Conservation (phyloP, 2,329 filamentous ascomycete genomes). For the Zasmidium cellare region DNA sequence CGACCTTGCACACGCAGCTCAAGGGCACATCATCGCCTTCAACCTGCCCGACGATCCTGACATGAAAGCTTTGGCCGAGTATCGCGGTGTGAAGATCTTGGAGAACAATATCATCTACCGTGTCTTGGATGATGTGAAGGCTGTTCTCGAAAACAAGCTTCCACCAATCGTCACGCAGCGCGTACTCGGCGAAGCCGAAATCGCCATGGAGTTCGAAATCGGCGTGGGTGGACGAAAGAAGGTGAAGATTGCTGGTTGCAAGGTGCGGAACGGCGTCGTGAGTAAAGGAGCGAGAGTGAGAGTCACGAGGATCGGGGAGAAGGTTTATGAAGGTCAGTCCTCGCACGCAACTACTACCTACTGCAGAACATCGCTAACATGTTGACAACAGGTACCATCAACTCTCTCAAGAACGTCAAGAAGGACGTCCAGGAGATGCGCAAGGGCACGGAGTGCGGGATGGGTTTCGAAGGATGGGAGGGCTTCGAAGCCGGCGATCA, state of each 20-base stretch:
- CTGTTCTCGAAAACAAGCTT: constrained; percentile 67
- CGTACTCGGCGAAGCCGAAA: constrained; percentile 84
- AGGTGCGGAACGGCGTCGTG: constrained; percentile 77
- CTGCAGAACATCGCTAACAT: constrained; percentile 5
- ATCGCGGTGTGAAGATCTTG: constrained; percentile 72
- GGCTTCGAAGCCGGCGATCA: constrained; percentile 78
- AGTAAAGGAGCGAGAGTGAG: constrained; percentile 64
- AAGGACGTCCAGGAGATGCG: constrained; percentile 87
- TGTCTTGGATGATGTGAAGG: constrained; percentile 70
- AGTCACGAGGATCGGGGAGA: constrained; percentile 67
- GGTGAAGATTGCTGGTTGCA: constrained; percentile 81
- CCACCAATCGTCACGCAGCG: constrained; percentile 65
- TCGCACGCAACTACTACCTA: neutral
- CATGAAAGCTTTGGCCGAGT: constrained; percentile 69
- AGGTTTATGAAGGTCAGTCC: constrained; percentile 77
- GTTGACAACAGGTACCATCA: constrained; percentile 63
- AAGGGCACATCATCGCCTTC: constrained; percentile 80
- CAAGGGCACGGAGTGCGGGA: constrained; percentile 91
- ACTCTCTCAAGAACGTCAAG: constrained; percentile 86
- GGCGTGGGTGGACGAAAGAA: constrained; percentile 70
- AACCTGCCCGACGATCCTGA: constrained; percentile 67
- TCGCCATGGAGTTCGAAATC: constrained; percentile 81
- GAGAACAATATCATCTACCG: constrained; percentile 87
- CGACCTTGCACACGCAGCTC: constrained; percentile 77
- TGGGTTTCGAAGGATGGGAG: constrained; percentile 78